Evolutionary conservation across 2,329 filamentous ascomycete species (phyloP).

Genomic region (Cladophialophora immunda): DNA sequence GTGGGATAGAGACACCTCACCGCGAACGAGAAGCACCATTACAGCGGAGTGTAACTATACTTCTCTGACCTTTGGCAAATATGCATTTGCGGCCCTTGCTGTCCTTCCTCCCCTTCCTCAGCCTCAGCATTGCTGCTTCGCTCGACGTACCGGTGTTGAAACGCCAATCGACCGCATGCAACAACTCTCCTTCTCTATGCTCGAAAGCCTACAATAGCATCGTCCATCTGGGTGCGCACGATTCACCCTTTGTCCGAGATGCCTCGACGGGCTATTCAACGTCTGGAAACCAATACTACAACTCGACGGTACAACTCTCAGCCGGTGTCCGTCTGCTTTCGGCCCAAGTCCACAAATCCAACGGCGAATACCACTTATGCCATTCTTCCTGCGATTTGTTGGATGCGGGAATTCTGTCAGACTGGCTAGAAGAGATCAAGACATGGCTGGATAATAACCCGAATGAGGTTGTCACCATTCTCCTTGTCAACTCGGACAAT

Average conservation of each 20-base stretch:
- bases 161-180: conserved; percentile 66
- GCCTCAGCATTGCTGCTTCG: conserved; percentile 27
- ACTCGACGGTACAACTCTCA: conserved; percentile 74
- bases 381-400: conserved; percentile 73
- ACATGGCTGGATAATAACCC: conserved; percentile 74
- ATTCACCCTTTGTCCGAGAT: conserved; percentile 76
- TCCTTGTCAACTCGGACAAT: conserved; percentile 75
- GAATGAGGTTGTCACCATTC: conserved; percentile 77
- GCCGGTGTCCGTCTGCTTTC: conserved; percentile 76
- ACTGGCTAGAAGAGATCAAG: conserved; percentile 72
- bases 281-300: conserved; percentile 75
- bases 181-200: conserved; percentile 81
- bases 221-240: conserved; percentile 79
- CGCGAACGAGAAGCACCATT: not conserved
- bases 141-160: conserved; percentile 15
- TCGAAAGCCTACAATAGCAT: conserved; percentile 75
- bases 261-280: conserved; percentile 67
- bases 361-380: conserved; percentile 71
- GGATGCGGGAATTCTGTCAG: conserved; percentile 71
- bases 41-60: not conserved
- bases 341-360: conserved; percentile 72
- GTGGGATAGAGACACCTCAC: not conserved
- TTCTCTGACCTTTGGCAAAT: not conserved
- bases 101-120: conserved; percentile 29
- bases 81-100: conserved; percentile 27